These are phyloP conservation scores for Monilinia laxa DNA, from an alignment of 2,329 filamentous ascomycete species.

Conservation along the genomic window DNA sequence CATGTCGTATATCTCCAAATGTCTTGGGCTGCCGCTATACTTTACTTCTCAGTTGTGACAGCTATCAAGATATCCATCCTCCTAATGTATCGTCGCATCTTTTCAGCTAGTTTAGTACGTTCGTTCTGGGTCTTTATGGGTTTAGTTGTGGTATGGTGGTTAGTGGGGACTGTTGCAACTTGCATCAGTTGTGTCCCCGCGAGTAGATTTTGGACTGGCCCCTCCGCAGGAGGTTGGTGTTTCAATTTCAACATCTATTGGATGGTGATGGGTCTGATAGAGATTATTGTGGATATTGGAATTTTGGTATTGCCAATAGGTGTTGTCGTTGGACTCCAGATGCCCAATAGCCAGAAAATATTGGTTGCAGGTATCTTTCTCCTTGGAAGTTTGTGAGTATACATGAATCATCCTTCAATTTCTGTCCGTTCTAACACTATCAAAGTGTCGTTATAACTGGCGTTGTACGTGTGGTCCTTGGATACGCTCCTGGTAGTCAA, in stretches of 20 bases:
- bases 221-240: slow-evolving; percentile 16
- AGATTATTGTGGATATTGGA: slow-evolving; percentile 16
- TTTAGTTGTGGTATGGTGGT: slow-evolving; percentile 2
- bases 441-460: slow-evolving; percentile 26
- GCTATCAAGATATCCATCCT: slow-evolving; percentile 23
- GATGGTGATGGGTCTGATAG: slow-evolving; percentile 17
- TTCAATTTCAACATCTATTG: slow-evolving; percentile 24
- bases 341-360: slow-evolving; percentile 18
- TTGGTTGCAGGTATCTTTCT: slow-evolving; percentile 20
- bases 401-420: background rate
- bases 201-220: slow-evolving; percentile 16
- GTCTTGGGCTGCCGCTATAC: slow-evolving; percentile 9
- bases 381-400: slow-evolving; percentile 21
- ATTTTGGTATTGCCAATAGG: slow-evolving; percentile 20
- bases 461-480: slow-evolving; percentile 23
- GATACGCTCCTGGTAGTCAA: slow-evolving; percentile 24
- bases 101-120: background rate
- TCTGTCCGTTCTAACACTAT: slow-evolving; percentile 1
- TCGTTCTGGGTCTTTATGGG: slow-evolving; percentile 2
- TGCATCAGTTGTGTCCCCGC: slow-evolving; percentile 17
- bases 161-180: slow-evolving; percentile 10
- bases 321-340: slow-evolving; percentile 11
- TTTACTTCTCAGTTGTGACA: slow-evolving; percentile 20
- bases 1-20: slow-evolving; percentile 16
- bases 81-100: slow-evolving; percentile 22